These are phyloP conservation scores for Ophiostoma pallidulum DNA, from an alignment of 2,329 filamentous ascomycete species.

Conservation along the genomic window DNA sequence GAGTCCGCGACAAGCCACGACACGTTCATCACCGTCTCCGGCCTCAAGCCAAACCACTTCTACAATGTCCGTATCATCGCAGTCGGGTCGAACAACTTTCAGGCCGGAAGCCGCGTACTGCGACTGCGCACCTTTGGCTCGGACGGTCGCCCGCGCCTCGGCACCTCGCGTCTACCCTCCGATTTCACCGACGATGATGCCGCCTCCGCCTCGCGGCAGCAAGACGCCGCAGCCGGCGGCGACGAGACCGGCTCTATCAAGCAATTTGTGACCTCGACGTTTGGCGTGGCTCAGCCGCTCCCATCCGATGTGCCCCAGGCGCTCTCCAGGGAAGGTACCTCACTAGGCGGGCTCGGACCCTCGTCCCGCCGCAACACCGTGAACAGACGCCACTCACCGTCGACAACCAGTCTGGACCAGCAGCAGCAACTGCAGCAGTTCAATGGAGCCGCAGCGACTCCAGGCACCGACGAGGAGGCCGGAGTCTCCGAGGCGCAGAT, in stretches of 20 bases:
- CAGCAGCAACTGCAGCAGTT: slow-evolving; percentile 17
- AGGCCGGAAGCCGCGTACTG: slow-evolving; percentile 77
- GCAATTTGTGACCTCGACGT: slow-evolving; percentile 14
- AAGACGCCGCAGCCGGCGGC: slow-evolving; percentile 36
- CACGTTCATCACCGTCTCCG: slow-evolving; percentile 83
- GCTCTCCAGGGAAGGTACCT: slow-evolving; percentile 56
- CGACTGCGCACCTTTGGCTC: slow-evolving; percentile 67
- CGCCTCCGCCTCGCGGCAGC: slow-evolving; percentile 27
- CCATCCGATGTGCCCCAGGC: slow-evolving; percentile 26
- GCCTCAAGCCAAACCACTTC: slow-evolving; percentile 75
- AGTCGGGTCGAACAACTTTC: slow-evolving; percentile 84
- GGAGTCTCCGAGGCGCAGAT: slow-evolving; percentile 57
- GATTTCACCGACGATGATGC: slow-evolving; percentile 47
- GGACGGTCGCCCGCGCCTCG: slow-evolving; percentile 53
- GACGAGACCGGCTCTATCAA: slow-evolving; percentile 36
- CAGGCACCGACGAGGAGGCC: slow-evolving; percentile 28
- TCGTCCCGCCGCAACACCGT: slow-evolving; percentile 53
- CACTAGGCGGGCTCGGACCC: slow-evolving; percentile 17
- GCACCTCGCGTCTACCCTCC: slow-evolving; percentile 45
- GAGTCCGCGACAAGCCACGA: slow-evolving; percentile 69
- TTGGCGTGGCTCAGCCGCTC: slow-evolving; percentile 11
- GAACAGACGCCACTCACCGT: slow-evolving; percentile 69
- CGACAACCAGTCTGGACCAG: slow-evolving; percentile 48
- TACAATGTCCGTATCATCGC: slow-evolving; percentile 93
- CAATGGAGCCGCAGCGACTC: slow-evolving; percentile 15